A percentile compares a stretch with the other conserved stretches of the same genome.
These are phyloP conservation scores for Aspergillus eucalypticola DNA, from an alignment of 2,329 filamentous ascomycete genomes.

Conservation along the genomic window DNA sequence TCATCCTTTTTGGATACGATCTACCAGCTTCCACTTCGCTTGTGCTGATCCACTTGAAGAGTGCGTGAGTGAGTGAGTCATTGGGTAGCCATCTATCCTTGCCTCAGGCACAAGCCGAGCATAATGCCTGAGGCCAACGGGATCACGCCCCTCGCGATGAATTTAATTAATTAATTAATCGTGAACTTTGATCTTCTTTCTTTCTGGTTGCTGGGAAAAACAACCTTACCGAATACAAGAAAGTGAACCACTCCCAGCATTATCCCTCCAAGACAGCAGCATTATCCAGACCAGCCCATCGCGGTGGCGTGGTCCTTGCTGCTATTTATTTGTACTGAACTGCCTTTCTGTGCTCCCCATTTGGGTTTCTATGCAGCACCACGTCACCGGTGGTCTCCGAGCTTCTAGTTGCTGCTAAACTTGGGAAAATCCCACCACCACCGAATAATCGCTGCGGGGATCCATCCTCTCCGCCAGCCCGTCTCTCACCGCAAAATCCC, in stretches of 20 bases:
- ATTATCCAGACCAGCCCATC: constrained; percentile 4
- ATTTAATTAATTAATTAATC: no score
- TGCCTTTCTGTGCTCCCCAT: background rate
- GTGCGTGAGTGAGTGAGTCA: background rate
- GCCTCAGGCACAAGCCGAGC: constrained; percentile 9
- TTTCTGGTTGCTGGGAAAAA: no score
- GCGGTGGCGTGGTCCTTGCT: background rate
- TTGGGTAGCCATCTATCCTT: background rate
- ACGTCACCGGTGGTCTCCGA: constrained; percentile 25
- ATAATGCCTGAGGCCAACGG: no score
- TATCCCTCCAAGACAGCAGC: constrained; percentile 2
- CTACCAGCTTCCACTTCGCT: no score
- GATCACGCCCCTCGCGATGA: no score
- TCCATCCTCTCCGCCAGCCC: constrained; percentile 12
- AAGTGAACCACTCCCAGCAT: background rate
- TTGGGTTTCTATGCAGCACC: constrained; percentile 35
- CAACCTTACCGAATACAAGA: no score
- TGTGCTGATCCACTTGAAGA: no score
- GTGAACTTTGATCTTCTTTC: no score
- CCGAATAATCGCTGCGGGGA: constrained; percentile 19
- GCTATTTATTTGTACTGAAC: background rate
- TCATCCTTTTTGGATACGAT: no score
- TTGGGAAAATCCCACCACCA: constrained; percentile 6
- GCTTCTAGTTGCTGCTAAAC: constrained; percentile 13
- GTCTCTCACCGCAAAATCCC: constrained; percentile 24